phyloP scores from a whole-genome alignment of 1,284 basidiomycete species.

The Apiotrichum montevideense region DNA sequence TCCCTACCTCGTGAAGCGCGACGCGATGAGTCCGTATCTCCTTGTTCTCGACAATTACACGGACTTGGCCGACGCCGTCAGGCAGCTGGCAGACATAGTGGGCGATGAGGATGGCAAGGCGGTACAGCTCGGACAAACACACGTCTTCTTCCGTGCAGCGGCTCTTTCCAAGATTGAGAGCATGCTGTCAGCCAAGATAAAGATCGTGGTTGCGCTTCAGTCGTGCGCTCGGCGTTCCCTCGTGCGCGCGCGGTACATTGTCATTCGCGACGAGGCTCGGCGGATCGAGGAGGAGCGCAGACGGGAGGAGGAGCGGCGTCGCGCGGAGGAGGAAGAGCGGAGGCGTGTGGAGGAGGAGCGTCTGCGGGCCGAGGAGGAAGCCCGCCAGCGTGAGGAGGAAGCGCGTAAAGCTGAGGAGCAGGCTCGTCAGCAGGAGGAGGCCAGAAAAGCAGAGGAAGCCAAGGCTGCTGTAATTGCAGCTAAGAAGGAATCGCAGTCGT shows the following conservation, averaged over 20 bases:
- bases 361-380: neutral
- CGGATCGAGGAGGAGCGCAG: neutral
- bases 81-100: constrained; percentile 8
- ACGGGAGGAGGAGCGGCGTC: neutral
- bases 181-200: constrained; percentile 11
- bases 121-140: constrained; percentile 14
- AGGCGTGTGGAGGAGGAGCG: neutral
- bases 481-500: no score
- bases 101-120: constrained; percentile 12
- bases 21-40: constrained; percentile 13
- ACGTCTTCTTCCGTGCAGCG: constrained; percentile 14
- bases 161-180: constrained; percentile 12
- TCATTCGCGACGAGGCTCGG: neutral
- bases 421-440: neutral
- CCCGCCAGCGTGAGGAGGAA: neutral
- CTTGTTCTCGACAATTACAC: constrained; percentile 8
- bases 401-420: neutral
- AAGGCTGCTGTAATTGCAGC: neutral
- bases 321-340: neutral
- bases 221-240: constrained; percentile 1
- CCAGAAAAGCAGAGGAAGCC: neutral
- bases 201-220: constrained; percentile 7
- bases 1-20: constrained; percentile 13
- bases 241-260: neutral
- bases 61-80: constrained; percentile 7